Percentiles rank a stretch among this genome's conserved stretches.
Conservation (phyloP, 352 stramenopile species). For the Globisporangium takayamanum region DNA sequence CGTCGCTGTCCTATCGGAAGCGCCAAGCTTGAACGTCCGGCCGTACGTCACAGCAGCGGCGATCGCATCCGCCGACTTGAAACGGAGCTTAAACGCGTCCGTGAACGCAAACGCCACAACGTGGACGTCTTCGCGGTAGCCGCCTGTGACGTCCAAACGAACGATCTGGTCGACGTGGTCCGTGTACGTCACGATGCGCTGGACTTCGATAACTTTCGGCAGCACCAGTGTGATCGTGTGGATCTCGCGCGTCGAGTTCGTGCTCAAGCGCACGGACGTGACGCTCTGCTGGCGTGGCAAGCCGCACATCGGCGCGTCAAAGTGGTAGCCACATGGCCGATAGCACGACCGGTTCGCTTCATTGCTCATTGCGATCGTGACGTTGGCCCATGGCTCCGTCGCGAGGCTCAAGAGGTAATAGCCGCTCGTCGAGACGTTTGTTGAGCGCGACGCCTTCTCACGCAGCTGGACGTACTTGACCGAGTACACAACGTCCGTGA, state of each 20-base stretch:
- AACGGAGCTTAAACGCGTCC: constrained; percentile 39
- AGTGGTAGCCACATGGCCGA: constrained; percentile 58
- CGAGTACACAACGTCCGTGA: constrained; percentile 42
- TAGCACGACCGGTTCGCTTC: constrained; percentile 58
- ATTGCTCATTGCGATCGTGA: constrained; percentile 76
- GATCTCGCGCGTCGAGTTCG: constrained; percentile 59
- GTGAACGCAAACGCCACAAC: constrained; percentile 43
- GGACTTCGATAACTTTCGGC: constrained; percentile 50
- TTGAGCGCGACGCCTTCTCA: constrained; percentile 20
- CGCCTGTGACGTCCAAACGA: constrained; percentile 31
- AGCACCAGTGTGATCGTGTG: constrained; percentile 48
- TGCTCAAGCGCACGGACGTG: constrained; percentile 38
- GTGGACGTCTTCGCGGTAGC: constrained; percentile 40
- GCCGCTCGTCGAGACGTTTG: constrained; percentile 20
- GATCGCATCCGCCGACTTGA: constrained; percentile 26
- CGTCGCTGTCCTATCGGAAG: constrained; percentile 9
- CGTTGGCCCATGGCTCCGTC: constrained; percentile 62
- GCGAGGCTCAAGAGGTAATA: constrained; percentile 43
- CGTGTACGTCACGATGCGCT: constrained; percentile 49
- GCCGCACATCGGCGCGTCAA: constrained; percentile 42
- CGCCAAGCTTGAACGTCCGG: constrained; percentile 32
- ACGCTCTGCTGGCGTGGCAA: constrained; percentile 67
- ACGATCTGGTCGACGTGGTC: constrained; percentile 56
- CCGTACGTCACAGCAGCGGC: constrained; percentile 28
- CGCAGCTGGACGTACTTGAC: constrained; percentile 8